Percentiles rank a stretch among this genome's conserved stretches.
Evolutionary conservation across 306 rosid species (phyloP).

Genomic region (Cicer judaicum): DNA sequence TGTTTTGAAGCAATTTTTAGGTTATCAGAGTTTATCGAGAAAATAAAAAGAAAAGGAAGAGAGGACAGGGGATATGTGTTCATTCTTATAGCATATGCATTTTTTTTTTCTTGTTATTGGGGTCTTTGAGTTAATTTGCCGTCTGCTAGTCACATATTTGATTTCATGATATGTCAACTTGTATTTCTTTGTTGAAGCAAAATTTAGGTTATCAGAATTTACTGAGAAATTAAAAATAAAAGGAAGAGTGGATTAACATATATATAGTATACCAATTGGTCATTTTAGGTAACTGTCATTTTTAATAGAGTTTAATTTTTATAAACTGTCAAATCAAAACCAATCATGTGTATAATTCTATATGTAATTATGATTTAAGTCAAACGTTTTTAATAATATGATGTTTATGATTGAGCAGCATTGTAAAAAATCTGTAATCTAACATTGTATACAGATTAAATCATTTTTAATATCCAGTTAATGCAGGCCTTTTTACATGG

Average conservation of each 20-base stretch:
- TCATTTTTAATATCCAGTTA: neutral
- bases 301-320: neutral
- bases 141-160: neutral
- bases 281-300: neutral
- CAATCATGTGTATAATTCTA: too few species aligned
- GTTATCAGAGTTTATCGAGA: neutral
- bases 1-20: slow-evolving; percentile 19
- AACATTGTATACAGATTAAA: too few species aligned
- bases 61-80: slow-evolving; percentile 7
- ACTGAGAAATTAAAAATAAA: neutral
- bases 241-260: neutral
- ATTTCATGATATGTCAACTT: slow-evolving; percentile 21
- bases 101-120: slow-evolving; percentile 11
- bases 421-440: too few species aligned
- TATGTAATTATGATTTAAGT: too few species aligned
- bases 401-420: too few species aligned
- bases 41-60: neutral
- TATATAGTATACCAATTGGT: neutral
- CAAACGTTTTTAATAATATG: too few species aligned
- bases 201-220: slow-evolving; percentile 28
- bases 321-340: too few species aligned
- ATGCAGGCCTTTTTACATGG: slow-evolving; percentile 21
- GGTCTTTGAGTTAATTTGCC: slow-evolving; percentile 14
- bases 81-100: slow-evolving; percentile 25
- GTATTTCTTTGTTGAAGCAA: slow-evolving; percentile 30